Conservation (phyloP, 176 grass and related monocot genomes). For the Poa pratensis region DNA sequence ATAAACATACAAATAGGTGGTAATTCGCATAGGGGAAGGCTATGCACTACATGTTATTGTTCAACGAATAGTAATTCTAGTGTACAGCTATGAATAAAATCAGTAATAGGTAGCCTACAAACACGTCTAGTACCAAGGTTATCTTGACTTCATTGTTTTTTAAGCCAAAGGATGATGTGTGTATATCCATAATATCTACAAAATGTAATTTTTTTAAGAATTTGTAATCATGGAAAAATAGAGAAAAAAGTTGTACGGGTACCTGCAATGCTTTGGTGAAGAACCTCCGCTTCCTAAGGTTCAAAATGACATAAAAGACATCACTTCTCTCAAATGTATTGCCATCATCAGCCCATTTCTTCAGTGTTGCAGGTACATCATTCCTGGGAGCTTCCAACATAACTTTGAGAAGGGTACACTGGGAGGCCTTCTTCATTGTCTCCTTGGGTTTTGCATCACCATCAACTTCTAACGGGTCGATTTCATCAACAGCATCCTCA, state of each 20-base stretch:
- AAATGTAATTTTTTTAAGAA: conserved; percentile 1
- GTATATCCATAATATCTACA: neutral
- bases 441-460: conserved; percentile 41
- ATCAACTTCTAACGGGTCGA: conserved; percentile 40
- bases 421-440: neutral
- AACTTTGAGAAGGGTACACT: conserved; percentile 42
- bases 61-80: neutral
- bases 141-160: neutral
- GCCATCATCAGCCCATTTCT: conserved; percentile 71
- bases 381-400: conserved; percentile 45
- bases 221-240: neutral
- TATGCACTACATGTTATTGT: neutral
- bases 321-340: conserved; percentile 56
- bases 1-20: conserved; percentile 5
- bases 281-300: conserved; percentile 54
- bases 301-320: conserved; percentile 40
- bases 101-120: conserved; percentile 5
- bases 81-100: conserved; percentile 6
- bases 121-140: conserved; percentile 14
- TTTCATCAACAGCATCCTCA: conserved; percentile 48
- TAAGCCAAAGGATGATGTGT: neutral
- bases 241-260: neutral
- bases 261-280: conserved; percentile 84
- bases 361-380: conserved; percentile 34
- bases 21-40: conserved; percentile 4